These are phyloP conservation scores for Naganishia kalamii DNA, from an alignment of 768 basidiomycete genomes.

Conservation along the genomic window DNA sequence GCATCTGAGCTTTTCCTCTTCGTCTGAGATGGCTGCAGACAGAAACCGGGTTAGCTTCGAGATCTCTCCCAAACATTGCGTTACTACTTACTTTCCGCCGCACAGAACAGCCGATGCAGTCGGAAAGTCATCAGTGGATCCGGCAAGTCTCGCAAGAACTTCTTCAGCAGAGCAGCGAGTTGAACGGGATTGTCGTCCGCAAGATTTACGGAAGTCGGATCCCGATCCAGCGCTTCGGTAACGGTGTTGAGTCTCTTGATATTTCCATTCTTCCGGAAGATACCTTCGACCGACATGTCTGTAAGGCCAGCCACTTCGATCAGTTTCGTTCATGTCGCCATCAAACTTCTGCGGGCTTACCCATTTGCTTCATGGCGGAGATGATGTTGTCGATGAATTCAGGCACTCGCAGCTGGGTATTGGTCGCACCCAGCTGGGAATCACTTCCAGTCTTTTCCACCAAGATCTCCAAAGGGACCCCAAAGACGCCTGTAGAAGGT, in stretches of 20 bases:
- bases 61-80: no score
- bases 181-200: slow-evolving; percentile 94
- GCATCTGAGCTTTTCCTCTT: slow-evolving; percentile 70
- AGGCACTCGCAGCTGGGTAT: slow-evolving; percentile 76
- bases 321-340: background rate
- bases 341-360: slow-evolving; percentile 52
- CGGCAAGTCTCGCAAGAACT: slow-evolving; percentile 90
- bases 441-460: slow-evolving; percentile 95
- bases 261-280: slow-evolving; percentile 97
- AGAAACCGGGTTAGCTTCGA: background rate
- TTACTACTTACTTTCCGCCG: slow-evolving; percentile 68
- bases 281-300: slow-evolving; percentile 99
- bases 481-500: slow-evolving; percentile 67
- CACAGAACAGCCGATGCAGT: slow-evolving; percentile 78
- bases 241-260: slow-evolving; percentile 86
- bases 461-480: slow-evolving; percentile 82
- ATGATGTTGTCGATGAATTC: slow-evolving; percentile 98
- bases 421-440: slow-evolving; percentile 81
- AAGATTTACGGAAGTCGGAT: slow-evolving; percentile 82
- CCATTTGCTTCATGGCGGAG: slow-evolving; percentile 98
- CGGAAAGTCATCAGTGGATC: slow-evolving; percentile 95
- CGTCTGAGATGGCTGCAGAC: slow-evolving; percentile 60
- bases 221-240: slow-evolving; percentile 88
- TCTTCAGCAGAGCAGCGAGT: slow-evolving; percentile 90
- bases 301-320: slow-evolving; percentile 1